Evolutionary conservation across 371 early-diverging fungal genomes (phyloP).

Genomic region (Mortierella sp.): DNA sequence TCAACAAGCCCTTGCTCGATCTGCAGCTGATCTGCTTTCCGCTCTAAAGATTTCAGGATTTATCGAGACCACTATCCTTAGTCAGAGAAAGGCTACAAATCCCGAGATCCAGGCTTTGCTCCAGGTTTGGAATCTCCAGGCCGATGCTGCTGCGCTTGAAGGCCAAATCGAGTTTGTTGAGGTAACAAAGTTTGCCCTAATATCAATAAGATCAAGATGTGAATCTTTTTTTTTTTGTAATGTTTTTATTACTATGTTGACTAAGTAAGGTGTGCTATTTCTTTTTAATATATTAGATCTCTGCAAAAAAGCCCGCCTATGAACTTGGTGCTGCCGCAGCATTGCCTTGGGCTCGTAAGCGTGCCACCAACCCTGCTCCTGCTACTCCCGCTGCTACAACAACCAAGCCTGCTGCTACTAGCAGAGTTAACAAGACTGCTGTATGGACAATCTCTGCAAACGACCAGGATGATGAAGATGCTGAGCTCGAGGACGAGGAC

Average conservation of each 20-base stretch:
- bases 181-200: constrained; percentile 13
- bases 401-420: constrained; percentile 14
- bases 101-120: constrained; percentile 62
- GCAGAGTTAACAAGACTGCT: constrained; percentile 53
- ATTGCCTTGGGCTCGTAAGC: constrained; percentile 70
- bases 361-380: constrained; percentile 19
- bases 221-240: constrained; percentile 1
- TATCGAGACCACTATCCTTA: constrained; percentile 60
- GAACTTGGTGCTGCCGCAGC: constrained; percentile 84
- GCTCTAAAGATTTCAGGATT: constrained; percentile 78
- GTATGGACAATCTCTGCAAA: constrained; percentile 75
- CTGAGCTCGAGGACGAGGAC: constrained; percentile 89
- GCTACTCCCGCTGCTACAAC: constrained; percentile 25
- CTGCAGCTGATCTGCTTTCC: constrained; percentile 63
- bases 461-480: constrained; percentile 77
- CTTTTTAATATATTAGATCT: constrained; percentile 53
- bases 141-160: constrained; percentile 39
- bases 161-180: constrained; percentile 46
- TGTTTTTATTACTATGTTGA: constrained; percentile 4
- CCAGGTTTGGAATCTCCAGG: constrained; percentile 44
- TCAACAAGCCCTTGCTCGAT: constrained; percentile 44
- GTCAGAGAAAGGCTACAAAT: constrained; percentile 33
- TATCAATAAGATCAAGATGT: not conserved
- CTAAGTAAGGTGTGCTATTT: constrained; percentile 5
- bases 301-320: constrained; percentile 87